Base-by-base conservation (phyloP, 2,329 filamentous ascomycete species). In the Penicillium sp. region DNA sequence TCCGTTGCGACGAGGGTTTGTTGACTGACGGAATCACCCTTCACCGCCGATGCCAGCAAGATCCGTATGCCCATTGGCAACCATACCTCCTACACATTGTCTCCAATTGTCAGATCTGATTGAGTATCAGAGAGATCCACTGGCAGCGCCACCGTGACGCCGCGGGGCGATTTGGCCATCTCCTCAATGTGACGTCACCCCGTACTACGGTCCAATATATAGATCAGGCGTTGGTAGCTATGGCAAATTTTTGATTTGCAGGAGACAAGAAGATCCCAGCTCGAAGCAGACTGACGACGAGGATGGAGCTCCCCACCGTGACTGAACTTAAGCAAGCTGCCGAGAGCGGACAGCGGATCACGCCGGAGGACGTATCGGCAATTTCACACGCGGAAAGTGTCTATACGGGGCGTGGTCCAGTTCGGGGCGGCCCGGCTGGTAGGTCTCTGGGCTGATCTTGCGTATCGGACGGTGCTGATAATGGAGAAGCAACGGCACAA, bases 391-490 rank as follows among this genome's bases (percentile, higher is more conserved):
- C 49, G 1, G 62, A 65, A 35, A 60, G 56, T 29, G 54, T 59
- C 14, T 32, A 63, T 18, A 62, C 58, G 0, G 60, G 62, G 6
- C 50, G 44, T 13, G 57, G 60, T 3, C 60, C 59, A 17, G 47
- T 60, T 19, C 50, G 54, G 5, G 62, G 59, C 20, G 62, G 60
- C 32, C 55, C 60, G 44, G 60, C 60, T 25, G 62, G 62, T 63
- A 40, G 20, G 43, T 49, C 11, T n/a, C n/a, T n/a, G n/a, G n/a
- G n/a, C n/a, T 30, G 7, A 15, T 11, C 7, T 39, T 21, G 36
- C 19, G 28, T 8, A 6, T 4, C 25, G 11, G 11, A 27, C 7
- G 21, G 7, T 11, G 7, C 14, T 10, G 5, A 26, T 18, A 15
- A 10, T 14, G 17, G 26, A 14, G 8, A 30, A 64, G 62, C 60